These are phyloP conservation scores for Nakaseomyces nivariensis DNA, from an alignment of 1,139 yeast species.

Conservation along the genomic window DNA sequence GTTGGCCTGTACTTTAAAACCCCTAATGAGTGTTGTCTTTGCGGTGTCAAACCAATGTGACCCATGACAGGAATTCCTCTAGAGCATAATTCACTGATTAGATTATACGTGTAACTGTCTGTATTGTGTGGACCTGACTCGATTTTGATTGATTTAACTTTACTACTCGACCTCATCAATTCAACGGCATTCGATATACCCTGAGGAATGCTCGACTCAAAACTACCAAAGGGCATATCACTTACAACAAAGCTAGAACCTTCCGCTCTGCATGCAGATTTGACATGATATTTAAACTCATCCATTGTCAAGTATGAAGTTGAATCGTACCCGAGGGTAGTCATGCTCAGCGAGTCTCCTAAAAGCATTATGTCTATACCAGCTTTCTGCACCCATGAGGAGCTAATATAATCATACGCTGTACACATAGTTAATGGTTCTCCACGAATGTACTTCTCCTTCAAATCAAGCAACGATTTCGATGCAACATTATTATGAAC, in stretches of 20 bases:
- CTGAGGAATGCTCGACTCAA: conserved; percentile 53
- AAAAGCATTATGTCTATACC: conserved; percentile 63
- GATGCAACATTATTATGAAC: not conserved
- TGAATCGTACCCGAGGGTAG: conserved; percentile 69
- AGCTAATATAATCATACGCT: conserved; percentile 81
- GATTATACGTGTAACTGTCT: conserved; percentile 19
- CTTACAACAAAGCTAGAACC: conserved; percentile 58
- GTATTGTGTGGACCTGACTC: conserved; percentile 71
- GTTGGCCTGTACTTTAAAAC: conserved; percentile 78
- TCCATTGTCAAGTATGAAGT: conserved; percentile 68
- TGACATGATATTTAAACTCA: conserved; percentile 62
- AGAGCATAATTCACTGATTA: conserved; percentile 19
- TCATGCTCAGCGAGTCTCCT: conserved; percentile 94
- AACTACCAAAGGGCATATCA: conserved; percentile 84
- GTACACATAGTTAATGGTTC: conserved; percentile 57
- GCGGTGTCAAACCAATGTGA: conserved; percentile 90
- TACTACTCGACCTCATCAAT: conserved; percentile 51
- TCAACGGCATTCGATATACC: conserved; percentile 58
- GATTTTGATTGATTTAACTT: conserved; percentile 71
- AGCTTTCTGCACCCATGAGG: conserved; percentile 58
- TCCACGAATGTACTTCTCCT: conserved; percentile 12
- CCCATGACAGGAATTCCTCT: conserved; percentile 88
- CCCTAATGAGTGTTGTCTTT: conserved; percentile 73
- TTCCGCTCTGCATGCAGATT: conserved; percentile 68
- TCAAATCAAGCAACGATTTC: conserved; percentile 19